Conservation (phyloP, 176 grass and related monocot species). For the Zea luxurians region DNA sequence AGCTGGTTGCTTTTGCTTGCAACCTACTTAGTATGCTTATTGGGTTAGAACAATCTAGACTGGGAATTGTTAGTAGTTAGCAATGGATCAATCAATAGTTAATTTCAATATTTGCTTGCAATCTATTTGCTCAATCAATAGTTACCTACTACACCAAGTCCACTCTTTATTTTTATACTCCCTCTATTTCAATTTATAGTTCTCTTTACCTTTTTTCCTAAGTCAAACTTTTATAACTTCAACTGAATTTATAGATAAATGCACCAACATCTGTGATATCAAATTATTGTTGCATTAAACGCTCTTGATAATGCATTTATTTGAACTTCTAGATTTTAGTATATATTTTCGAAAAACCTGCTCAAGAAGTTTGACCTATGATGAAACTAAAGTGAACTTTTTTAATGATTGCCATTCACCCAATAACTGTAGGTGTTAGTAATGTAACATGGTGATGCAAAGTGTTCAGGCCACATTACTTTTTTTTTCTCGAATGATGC, state of each 20-base stretch:
- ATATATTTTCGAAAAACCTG: background rate
- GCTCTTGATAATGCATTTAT: background rate
- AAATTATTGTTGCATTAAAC: background rate
- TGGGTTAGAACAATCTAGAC: background rate
- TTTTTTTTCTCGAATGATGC: too few relatives aligned
- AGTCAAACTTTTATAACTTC: background rate
- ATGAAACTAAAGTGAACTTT: background rate
- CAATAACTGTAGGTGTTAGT: too few relatives aligned
- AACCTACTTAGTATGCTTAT: constrained; percentile 11
- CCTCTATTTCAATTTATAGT: background rate
- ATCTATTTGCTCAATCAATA: background rate
- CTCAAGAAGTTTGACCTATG: background rate
- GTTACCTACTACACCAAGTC: background rate
- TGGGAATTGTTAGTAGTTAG: background rate
- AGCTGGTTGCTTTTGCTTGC: constrained; percentile 3
- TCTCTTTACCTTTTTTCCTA: background rate
- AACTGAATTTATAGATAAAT: background rate
- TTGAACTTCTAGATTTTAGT: background rate
- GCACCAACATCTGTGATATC: background rate
- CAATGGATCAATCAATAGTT: background rate
- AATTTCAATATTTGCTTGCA: background rate
- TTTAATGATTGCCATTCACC: too few relatives aligned
- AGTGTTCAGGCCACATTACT: too few relatives aligned
- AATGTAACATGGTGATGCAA: too few relatives aligned
- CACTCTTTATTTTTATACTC: background rate